Percentiles rank a stretch among this genome's conserved stretches.
These are phyloP conservation scores for Lepidium campestre DNA, from an alignment of 441 rosid genomes.

Conservation along the genomic window DNA sequence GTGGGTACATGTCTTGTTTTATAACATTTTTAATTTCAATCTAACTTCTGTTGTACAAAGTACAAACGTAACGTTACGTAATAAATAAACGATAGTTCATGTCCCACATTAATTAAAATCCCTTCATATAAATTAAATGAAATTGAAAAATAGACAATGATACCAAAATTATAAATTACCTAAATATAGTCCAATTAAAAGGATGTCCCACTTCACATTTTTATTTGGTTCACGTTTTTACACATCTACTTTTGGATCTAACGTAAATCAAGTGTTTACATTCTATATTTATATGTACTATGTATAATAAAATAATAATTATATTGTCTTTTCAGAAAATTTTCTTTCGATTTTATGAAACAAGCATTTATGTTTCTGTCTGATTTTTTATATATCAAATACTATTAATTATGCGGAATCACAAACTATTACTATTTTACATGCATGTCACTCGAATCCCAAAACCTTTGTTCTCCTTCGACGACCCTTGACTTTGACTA, in stretches of 20 bases:
- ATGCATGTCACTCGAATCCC: too few relatives aligned
- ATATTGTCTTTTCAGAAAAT: neutral
- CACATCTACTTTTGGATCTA: constrained; percentile 10
- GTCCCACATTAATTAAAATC: constrained; percentile 7
- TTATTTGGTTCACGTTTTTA: constrained; percentile 12
- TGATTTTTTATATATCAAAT: too few relatives aligned
- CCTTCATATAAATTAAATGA: neutral
- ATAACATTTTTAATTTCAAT: constrained; percentile 9
- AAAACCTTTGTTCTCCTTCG: too few relatives aligned
- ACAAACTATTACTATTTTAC: too few relatives aligned
- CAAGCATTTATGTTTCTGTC: too few relatives aligned
- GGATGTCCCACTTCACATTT: neutral
- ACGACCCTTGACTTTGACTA: too few relatives aligned
- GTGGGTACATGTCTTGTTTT: constrained; percentile 15
- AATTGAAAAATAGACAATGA: neutral
- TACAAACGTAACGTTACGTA: constrained; percentile 11
- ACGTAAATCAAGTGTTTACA: neutral
- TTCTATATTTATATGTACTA: neutral
- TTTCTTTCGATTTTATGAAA: too few relatives aligned
- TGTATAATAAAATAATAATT: neutral
- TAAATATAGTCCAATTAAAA: constrained; percentile 16
- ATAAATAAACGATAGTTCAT: constrained; percentile 3
- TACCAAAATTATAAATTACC: constrained; percentile 2
- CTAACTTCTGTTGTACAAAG: constrained; percentile 19
- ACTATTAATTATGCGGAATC: too few relatives aligned